phyloP scores from a whole-genome alignment of 768 basidiomycete species.

The Plicaturopsis crispa region DNA sequence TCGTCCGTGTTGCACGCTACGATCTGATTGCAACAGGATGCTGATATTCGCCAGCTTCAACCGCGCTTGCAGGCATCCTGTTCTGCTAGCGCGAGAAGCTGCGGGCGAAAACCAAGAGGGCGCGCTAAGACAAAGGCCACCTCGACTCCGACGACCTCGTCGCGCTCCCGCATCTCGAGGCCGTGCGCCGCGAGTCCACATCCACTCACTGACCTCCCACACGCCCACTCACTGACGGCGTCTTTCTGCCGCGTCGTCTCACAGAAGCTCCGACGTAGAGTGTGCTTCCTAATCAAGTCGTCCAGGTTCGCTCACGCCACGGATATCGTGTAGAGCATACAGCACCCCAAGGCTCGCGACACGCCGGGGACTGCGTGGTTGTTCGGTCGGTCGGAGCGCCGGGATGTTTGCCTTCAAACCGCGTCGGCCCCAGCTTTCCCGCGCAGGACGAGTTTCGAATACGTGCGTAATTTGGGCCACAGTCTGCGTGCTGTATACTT shows the following conservation, averaged over 20 bases:
- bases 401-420: too few relatives aligned
- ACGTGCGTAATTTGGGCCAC: too few relatives aligned
- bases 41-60: constrained; percentile 36
- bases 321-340: too few relatives aligned
- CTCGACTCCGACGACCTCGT: constrained; percentile 29
- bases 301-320: too few relatives aligned
- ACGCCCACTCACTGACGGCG: constrained; percentile 10
- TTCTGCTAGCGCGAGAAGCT: constrained; percentile 29
- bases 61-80: constrained; percentile 27
- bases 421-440: too few relatives aligned
- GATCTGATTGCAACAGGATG: constrained; percentile 14
- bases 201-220: constrained; percentile 13
- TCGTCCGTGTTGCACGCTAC: neutral
- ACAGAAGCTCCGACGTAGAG: constrained; percentile 15
- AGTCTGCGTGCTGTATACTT: too few relatives aligned
- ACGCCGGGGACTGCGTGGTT: neutral
- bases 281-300: too few relatives aligned
- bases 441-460: too few relatives aligned
- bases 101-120: constrained; percentile 24
- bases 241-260: neutral
- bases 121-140: constrained; percentile 15
- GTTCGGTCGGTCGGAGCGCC: too few relatives aligned
- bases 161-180: constrained; percentile 28
- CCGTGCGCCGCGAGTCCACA: constrained; percentile 29
- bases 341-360: neutral